A percentile compares a stretch with the other conserved stretches of the same genome.
These are phyloP conservation scores for Casaregolazyma suthepensis DNA, from an alignment of 1,139 yeast species.

Conservation along the genomic window DNA sequence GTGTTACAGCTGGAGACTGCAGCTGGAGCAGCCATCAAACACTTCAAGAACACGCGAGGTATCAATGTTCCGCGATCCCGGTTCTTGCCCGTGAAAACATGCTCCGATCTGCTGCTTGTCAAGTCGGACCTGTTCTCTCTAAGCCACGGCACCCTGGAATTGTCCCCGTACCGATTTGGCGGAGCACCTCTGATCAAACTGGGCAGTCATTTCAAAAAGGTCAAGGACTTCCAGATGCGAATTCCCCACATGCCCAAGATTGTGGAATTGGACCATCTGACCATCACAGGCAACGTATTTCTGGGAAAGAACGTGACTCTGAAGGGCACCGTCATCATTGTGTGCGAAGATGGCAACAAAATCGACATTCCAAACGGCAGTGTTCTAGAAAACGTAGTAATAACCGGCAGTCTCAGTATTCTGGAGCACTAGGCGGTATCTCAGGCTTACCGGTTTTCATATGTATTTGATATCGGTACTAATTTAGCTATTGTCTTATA, in stretches of 20 bases:
- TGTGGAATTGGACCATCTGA: slow-evolving; percentile 91
- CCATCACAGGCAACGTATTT: slow-evolving; percentile 93
- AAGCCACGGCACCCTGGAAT: slow-evolving; percentile 84
- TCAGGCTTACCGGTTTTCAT: not conserved
- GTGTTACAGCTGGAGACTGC: slow-evolving; percentile 97
- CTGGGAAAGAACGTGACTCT: slow-evolving; percentile 86
- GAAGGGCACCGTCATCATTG: slow-evolving; percentile 96
- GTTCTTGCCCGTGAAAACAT: slow-evolving; percentile 96
- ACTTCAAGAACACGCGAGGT: slow-evolving; percentile 93
- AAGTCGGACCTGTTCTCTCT: slow-evolving; percentile 92
- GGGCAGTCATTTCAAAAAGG: slow-evolving; percentile 95
- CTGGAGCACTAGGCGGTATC: slow-evolving; percentile 73
- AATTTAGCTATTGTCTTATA: no score
- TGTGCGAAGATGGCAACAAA: slow-evolving; percentile 93
- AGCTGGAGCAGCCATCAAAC: slow-evolving; percentile 98
- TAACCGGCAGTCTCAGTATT: slow-evolving; percentile 93
- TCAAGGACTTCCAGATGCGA: slow-evolving; percentile 81
- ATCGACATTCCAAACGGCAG: slow-evolving; percentile 97
- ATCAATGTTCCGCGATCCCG: slow-evolving; percentile 97
- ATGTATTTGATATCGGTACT: not conserved
- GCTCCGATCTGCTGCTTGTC: slow-evolving; percentile 88
- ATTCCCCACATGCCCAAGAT: slow-evolving; percentile 95
- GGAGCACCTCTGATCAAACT: slow-evolving; percentile 95
- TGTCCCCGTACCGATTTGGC: slow-evolving; percentile 75
- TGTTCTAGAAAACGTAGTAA: slow-evolving; percentile 89